Evolutionary conservation across 2,329 filamentous ascomycete genomes (phyloP).

Genomic region (Ceratocystis huliohia): DNA sequence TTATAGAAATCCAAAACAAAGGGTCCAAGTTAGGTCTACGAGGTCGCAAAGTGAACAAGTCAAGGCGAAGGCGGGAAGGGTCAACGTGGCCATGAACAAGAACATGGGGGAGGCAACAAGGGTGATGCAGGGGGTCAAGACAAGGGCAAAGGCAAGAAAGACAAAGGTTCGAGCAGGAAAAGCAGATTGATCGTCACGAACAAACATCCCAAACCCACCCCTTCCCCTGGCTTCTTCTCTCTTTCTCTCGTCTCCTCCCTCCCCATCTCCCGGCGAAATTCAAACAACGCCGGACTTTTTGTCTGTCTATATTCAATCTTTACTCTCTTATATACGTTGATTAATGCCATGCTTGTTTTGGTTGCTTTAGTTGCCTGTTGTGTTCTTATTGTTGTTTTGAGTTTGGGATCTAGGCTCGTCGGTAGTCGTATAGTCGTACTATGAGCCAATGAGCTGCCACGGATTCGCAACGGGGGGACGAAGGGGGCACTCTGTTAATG

Average conservation of each 20-base stretch:
- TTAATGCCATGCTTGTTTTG: background rate
- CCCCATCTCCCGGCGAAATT: background rate
- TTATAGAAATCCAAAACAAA: conserved; percentile 1
- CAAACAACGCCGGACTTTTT: background rate
- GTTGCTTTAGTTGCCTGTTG: background rate
- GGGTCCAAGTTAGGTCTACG: background rate
- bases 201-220: background rate
- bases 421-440: background rate
- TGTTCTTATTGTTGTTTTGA: background rate
- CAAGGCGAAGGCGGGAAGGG: background rate
- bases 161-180: background rate
- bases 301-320: background rate
- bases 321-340: background rate
- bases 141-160: background rate
- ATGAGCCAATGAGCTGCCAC: background rate
- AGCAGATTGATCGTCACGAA: background rate
- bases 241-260: background rate
- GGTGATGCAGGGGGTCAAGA: background rate
- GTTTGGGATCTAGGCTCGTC: background rate
- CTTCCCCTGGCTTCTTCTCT: conserved; percentile 1
- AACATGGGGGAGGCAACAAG: background rate
- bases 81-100: background rate
- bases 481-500: background rate
- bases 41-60: conserved; percentile 4
- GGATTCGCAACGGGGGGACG: background rate